Percentiles rank a stretch among this genome's conserved stretches.
Evolutionary conservation across 805 yeast genomes (phyloP).

Genomic region (Yamadazyma sp.): DNA sequence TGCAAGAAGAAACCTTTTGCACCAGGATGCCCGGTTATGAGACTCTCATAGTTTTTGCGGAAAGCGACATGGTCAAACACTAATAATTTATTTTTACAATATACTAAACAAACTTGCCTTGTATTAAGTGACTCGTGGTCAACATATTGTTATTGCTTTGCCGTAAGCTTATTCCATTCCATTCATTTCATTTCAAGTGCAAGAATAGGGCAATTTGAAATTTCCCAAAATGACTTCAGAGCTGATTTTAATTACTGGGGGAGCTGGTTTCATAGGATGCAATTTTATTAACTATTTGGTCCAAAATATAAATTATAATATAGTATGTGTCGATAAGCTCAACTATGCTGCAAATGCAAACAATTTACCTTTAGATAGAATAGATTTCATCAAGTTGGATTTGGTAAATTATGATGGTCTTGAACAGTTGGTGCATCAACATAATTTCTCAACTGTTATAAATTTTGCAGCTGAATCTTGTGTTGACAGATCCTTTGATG

Average conservation of each 20-base stretch:
- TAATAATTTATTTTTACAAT: too few species aligned
- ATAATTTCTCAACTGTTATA: slow-evolving; percentile 26
- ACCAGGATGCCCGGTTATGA: too few species aligned
- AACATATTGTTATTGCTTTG: too few species aligned
- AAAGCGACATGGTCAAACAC: too few species aligned
- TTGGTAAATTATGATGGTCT: slow-evolving; percentile 25
- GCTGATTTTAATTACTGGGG: slow-evolving; percentile 48
- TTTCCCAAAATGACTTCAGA: slow-evolving; percentile 8
- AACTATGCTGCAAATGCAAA: slow-evolving; percentile 39
- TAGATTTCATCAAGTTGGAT: slow-evolving; percentile 31
- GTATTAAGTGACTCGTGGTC: too few species aligned
- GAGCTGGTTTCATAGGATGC: slow-evolving; percentile 57
- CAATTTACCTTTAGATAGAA: slow-evolving; percentile 13
- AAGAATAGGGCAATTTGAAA: background rate
- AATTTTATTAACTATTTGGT: slow-evolving; percentile 40
- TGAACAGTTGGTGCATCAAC: slow-evolving; percentile 11
- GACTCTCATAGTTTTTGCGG: too few species aligned
- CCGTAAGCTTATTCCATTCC: too few species aligned
- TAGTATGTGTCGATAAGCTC: slow-evolving; percentile 46
- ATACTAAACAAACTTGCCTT: too few species aligned
- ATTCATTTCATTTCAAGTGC: too few species aligned
- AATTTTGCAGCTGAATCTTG: slow-evolving; percentile 56
- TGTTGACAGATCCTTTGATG: slow-evolving; percentile 49
- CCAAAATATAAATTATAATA: slow-evolving; percentile 21
- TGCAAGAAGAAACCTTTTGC: background rate